Conservation (phyloP, 495 filamentous ascomycete species). For the Podospora conica region DNA sequence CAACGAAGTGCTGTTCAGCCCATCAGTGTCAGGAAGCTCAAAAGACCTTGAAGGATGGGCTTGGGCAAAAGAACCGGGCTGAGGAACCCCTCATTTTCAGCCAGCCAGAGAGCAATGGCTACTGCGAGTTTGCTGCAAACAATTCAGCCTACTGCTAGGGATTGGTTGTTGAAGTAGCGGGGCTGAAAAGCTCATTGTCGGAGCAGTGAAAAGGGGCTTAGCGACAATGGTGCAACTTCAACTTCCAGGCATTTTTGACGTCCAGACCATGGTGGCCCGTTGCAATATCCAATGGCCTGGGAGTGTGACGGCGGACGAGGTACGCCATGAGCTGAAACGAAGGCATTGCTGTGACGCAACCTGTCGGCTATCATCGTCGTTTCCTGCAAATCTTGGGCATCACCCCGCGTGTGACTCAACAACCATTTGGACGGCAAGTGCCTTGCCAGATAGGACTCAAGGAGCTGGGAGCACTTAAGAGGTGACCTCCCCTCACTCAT, state of each 20-base stretch:
- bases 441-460: neutral
- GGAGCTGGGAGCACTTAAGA: neutral
- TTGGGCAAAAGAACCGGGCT: neutral
- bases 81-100: neutral
- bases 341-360: neutral
- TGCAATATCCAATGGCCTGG: neutral
- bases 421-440: neutral
- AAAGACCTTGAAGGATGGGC: neutral
- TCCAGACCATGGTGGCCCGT: neutral
- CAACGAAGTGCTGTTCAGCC: neutral
- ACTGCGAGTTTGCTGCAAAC: neutral
- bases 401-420: neutral
- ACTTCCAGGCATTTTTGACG: neutral
- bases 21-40: neutral
- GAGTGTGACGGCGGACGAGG: neutral
- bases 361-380: neutral
- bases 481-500: neutral
- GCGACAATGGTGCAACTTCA: neutral
- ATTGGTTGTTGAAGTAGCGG: neutral
- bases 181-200: neutral
- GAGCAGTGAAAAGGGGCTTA: neutral
- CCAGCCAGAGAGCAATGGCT: neutral
- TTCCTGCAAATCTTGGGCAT: neutral
- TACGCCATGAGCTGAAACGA: neutral
- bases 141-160: neutral